Evolutionary conservation across 2,329 filamentous ascomycete genomes (phyloP), one percentile per base, ranked within the genome.

Genomic region (Colletotrichum viniferum): DNA sequence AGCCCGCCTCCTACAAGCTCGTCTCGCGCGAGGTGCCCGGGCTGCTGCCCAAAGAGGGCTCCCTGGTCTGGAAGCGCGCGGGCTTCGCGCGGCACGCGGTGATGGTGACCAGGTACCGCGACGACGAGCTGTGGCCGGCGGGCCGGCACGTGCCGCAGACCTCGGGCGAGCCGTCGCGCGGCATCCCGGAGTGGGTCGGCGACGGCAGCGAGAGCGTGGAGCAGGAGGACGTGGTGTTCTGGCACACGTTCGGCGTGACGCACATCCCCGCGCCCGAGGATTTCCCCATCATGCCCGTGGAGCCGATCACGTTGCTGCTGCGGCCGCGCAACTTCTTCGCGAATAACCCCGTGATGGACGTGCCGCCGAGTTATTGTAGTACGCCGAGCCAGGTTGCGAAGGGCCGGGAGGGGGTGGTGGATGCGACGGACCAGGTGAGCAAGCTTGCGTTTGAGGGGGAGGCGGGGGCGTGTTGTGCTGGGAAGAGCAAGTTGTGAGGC

Each of bases 181-280:
- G 95, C 36, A 86, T 97, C 4, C 93, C 94, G 0, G 89, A 92
- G 78, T 96, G 95, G 95, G 93, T 97, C 78, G 92, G 91, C 28
- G 91, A 95, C 76, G 92, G 94, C 14, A 86, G 86, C 61, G 91
- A 90, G 73, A 90, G 87, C 30, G 56, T 98, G 78, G 94, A 94
- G 71, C 94, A 98, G 87, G 94, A 92, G 1, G 95, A 98, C 82
- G 86, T 98, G 34, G 96, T 98, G 2, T 90, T 98, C 18, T 98
- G 96, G 96, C 96, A 98, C 85, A 98, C 95, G 0, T 98, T 98
- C 81, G 96, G 96, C 43, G 88, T 98, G 43, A 96, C 94, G 1
- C 96, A 98, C 83, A 96, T 98, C 87, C 96, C 96, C 0, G 88
- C 94, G 0, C 95, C 96, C 0, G 96, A 98, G 82, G 96, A 98